Evolutionary conservation across 2,329 filamentous ascomycete species (phyloP).

Genomic region (Curvularia hawaiiensis): DNA sequence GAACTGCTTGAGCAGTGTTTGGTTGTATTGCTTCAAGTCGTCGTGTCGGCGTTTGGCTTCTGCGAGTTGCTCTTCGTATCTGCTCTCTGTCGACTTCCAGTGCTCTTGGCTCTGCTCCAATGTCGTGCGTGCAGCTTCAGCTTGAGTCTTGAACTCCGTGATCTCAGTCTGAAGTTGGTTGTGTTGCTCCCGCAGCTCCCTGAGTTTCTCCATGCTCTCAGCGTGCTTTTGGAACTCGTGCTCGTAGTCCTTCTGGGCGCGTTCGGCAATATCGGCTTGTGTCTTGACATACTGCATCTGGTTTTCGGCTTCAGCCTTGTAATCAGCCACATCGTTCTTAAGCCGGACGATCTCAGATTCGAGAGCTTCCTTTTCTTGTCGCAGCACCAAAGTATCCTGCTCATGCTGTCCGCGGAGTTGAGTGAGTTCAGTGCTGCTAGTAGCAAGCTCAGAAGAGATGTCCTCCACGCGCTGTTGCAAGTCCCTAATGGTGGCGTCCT

Average conservation of each 20-base stretch:
- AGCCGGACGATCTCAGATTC: conserved; percentile 80
- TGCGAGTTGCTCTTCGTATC: conserved; percentile 80
- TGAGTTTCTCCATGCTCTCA: conserved; percentile 86
- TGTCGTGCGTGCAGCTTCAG: conserved; percentile 81
- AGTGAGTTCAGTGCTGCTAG: conserved; percentile 81
- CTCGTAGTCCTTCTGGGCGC: conserved; percentile 95
- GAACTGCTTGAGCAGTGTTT: conserved; percentile 85
- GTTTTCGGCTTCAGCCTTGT: conserved; percentile 78
- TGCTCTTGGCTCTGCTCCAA: conserved; percentile 82
- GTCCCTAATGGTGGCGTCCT: conserved; percentile 79
- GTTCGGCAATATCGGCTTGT: conserved; percentile 90
- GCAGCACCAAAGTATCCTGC: conserved; percentile 70
- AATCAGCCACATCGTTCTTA: conserved; percentile 81
- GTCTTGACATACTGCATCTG: conserved; percentile 91
- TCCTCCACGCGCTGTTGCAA: conserved; percentile 84
- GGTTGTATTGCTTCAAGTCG: conserved; percentile 87
- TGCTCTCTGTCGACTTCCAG: conserved; percentile 81
- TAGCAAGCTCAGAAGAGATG: conserved; percentile 78
- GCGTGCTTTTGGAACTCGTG: conserved; percentile 93
- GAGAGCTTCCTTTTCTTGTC: conserved; percentile 80
- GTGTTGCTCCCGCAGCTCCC: conserved; percentile 77
- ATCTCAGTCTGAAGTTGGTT: conserved; percentile 82
- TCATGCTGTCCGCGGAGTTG: conserved; percentile 79
- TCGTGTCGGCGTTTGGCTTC: conserved; percentile 81
- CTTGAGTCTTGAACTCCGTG: conserved; percentile 75